phyloP scores from a whole-genome alignment of 176 grass and related monocot species.

The Chloris gayana region DNA sequence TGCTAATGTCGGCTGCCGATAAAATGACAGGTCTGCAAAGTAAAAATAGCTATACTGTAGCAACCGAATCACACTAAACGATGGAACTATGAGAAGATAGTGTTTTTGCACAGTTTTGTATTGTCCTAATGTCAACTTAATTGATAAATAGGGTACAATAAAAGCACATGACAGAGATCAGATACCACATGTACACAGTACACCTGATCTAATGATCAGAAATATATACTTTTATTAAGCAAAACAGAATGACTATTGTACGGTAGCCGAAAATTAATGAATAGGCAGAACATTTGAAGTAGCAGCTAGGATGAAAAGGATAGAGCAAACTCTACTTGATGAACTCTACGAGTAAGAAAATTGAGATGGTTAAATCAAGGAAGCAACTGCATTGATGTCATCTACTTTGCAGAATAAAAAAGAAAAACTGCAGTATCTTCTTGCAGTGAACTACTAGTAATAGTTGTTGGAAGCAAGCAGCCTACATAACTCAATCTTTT shows the following conservation, averaged over 20 bases:
- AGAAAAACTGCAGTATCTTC: background rate
- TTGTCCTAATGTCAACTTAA: background rate
- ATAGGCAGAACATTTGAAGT: background rate
- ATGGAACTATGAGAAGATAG: background rate
- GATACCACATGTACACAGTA: background rate
- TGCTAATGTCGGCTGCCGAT: conserved; percentile 56
- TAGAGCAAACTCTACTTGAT: conserved; percentile 7
- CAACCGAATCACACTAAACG: conserved; percentile 2
- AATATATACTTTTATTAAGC: background rate
- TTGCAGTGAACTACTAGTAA: background rate
- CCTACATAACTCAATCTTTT: conserved; percentile 1
- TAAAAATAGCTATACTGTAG: background rate
- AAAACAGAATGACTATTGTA: conserved; percentile 12
- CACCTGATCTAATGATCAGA: background rate
- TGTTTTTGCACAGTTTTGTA: background rate
- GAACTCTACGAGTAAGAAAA: conserved; percentile 18
- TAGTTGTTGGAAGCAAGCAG: conserved; percentile 21
- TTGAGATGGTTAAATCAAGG: background rate
- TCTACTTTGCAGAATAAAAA: conserved; percentile 5
- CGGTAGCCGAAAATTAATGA: background rate
- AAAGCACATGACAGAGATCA: background rate
- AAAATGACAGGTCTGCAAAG: conserved; percentile 42
- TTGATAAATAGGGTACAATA: conserved; percentile 1
- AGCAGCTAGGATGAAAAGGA: conserved; percentile 15
- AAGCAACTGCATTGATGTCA: conserved; percentile 22